These are phyloP conservation scores for Globisporangium paroecandrum DNA, from an alignment of 352 stramenopile species.

Conservation along the genomic window DNA sequence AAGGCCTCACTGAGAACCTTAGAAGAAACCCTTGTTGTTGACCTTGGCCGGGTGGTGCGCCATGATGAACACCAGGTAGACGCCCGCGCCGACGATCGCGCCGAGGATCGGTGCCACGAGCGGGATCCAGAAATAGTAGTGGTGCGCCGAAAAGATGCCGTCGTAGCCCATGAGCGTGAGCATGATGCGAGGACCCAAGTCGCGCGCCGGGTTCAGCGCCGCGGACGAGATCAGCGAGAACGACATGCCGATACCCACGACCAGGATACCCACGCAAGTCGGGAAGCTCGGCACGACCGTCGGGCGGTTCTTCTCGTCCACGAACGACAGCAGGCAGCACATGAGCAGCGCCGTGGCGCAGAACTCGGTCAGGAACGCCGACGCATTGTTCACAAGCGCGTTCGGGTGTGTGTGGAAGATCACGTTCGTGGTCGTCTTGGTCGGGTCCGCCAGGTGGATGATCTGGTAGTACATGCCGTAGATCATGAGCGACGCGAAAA, in stretches of 20 bases:
- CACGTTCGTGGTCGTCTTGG: conserved; percentile 12
- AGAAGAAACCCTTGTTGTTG: conserved; percentile 27
- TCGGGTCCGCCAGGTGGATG: conserved; percentile 22
- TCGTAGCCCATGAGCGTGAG: conserved; percentile 23
- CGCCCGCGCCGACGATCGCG: conserved; percentile 18
- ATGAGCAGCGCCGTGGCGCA: conserved; percentile 26
- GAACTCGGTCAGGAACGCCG: conserved; percentile 31
- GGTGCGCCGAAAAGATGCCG: conserved; percentile 23
- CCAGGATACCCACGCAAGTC: conserved; percentile 20
- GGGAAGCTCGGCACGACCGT: conserved; percentile 25
- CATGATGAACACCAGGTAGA: conserved; percentile 31
- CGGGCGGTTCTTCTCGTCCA: conserved; percentile 33
- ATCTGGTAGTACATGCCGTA: conserved; percentile 31
- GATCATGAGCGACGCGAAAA: conserved; percentile 27
- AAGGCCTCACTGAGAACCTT: not conserved
- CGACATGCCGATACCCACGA: conserved; percentile 30
- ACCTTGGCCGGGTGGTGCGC: conserved; percentile 28
- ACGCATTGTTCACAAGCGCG: conserved; percentile 18
- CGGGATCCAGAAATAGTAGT: conserved; percentile 40
- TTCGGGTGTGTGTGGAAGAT: conserved; percentile 39
- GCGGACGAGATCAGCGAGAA: conserved; percentile 29
- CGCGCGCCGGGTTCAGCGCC: conserved; percentile 40
- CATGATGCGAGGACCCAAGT: conserved; percentile 36
- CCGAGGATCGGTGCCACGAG: conserved; percentile 30
- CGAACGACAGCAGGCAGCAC: conserved; percentile 23